Evolutionary conservation across 2,329 filamentous ascomycete genomes (phyloP), one percentile per base, ranked within the genome.

Genomic region (Fusarium dlaminii): DNA sequence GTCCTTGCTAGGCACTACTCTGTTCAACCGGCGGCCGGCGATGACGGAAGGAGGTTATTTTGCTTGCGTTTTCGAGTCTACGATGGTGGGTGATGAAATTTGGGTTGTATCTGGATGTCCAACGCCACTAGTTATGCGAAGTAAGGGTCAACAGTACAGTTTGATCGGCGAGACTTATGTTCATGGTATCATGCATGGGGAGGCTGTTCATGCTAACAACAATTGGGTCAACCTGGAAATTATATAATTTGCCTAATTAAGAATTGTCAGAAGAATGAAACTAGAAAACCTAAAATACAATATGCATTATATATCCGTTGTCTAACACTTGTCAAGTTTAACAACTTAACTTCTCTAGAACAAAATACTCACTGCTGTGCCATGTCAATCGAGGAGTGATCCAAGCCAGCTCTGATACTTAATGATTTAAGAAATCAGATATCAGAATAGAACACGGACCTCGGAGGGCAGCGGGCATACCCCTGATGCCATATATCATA

Each of bases 71-170:
- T 40, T 43, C 2, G 32, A 48, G 11, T 59, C 40, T 24, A 24
- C 34, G 2, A 17, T 27, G 14, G 10, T 20, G 7, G 60, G 5
- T 6, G 60, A 60, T 8, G 34, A 63, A 8, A 27, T 60, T 10
- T 63, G 60, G 60, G 3, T 63, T 10, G 7, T 60, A 2, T 60
- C 40, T 7, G 52, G 52, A 14, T 60, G 60, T 40, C 60, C 60
- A 22, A 59, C 55, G 9, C 52, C 60, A 6, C n/a, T 63, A 6
- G 60, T 60, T 17, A 1, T 40, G 34, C n/a, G 52, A n/a, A 18
- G 30, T 11, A 1, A 39, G 10, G 40, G 29, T 9, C 14, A 22
- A 8, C 27, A 17, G n/a, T 63, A 60, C 17, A 29, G 6, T 27
- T 14, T 63, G 14, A 34, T 63, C 9, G 60, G 60, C 0, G 40